phyloP scores from a whole-genome alignment of 2,329 filamentous ascomycete genomes.

The Pseudogymnoascus sp. region DNA sequence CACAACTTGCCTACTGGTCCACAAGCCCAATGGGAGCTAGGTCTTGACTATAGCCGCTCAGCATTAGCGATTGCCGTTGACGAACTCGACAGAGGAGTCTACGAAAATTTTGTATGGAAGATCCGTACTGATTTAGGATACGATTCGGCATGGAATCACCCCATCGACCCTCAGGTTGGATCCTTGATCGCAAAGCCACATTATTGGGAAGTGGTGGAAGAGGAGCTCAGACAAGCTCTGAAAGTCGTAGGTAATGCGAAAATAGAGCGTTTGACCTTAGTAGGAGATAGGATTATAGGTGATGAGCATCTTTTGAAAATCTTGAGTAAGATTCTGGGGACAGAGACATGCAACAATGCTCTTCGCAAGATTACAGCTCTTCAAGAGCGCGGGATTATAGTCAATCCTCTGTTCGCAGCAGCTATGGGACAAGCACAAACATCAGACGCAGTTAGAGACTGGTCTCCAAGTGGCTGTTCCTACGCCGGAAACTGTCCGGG shows the following conservation, averaged over 20 bases:
- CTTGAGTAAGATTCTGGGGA: neutral
- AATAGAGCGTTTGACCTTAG: neutral
- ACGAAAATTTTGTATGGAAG: neutral
- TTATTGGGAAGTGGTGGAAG: neutral
- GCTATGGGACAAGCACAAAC: neutral
- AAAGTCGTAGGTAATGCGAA: neutral
- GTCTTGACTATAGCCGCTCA: neutral
- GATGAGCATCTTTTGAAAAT: neutral
- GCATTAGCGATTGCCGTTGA: neutral
- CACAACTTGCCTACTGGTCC: neutral
- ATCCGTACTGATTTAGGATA: neutral
- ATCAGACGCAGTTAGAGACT: neutral
- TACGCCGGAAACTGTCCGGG: neutral
- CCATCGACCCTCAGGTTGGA: neutral
- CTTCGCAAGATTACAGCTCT: neutral
- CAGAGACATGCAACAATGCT: neutral
- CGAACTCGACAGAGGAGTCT: neutral
- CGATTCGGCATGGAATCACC: neutral
- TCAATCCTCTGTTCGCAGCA: neutral
- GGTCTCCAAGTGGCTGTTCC: neutral
- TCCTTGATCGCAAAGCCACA: neutral
- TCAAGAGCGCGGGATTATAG: neutral
- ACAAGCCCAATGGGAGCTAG: neutral
- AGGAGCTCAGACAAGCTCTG: neutral
- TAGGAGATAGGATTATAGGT: neutral